Evolutionary conservation across 2,329 filamentous ascomycete genomes (phyloP).

Genomic region (Arthrocladium fulminans): DNA sequence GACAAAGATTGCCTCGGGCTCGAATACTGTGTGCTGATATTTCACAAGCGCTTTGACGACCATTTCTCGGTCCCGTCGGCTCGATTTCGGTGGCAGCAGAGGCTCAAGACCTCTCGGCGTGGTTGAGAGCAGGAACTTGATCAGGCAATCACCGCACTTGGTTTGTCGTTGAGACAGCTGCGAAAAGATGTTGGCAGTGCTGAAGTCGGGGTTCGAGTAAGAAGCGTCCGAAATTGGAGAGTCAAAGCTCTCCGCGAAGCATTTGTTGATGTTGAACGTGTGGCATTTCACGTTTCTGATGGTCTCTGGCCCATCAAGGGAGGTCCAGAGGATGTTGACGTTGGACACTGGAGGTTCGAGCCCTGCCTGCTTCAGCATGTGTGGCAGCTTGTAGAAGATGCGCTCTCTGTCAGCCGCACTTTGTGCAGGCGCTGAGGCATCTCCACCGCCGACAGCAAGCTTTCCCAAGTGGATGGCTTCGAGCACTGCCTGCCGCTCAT

Average conservation of each 20-base stretch:
- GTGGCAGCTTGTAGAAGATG: slow-evolving; percentile 15
- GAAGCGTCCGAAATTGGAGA: slow-evolving; percentile 10
- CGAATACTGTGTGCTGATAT: slow-evolving; percentile 13
- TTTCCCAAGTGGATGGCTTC: slow-evolving; percentile 12
- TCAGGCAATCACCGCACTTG: slow-evolving; percentile 16
- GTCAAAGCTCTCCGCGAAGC: slow-evolving; percentile 14
- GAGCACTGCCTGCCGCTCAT: slow-evolving; percentile 13
- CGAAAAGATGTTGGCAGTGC: slow-evolving; percentile 12
- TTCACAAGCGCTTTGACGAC: slow-evolving; percentile 16
- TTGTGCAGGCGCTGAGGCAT: neutral
- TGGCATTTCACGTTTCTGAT: slow-evolving; percentile 15
- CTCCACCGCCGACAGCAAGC: slow-evolving; percentile 11
- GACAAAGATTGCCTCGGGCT: slow-evolving; percentile 15
- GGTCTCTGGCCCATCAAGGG: slow-evolving; percentile 14
- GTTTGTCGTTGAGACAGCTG: slow-evolving; percentile 13
- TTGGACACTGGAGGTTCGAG: slow-evolving; percentile 15
- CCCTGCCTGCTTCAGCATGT: slow-evolving; percentile 14
- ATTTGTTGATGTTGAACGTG: slow-evolving; percentile 16
- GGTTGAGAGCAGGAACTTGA: slow-evolving; percentile 15
- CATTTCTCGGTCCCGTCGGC: slow-evolving; percentile 11
- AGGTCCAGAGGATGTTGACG: slow-evolving; percentile 16
- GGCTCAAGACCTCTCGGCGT: slow-evolving; percentile 11
- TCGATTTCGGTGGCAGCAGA: slow-evolving; percentile 12
- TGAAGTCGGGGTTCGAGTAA: slow-evolving; percentile 14
- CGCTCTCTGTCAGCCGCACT: slow-evolving; percentile 13